Base-by-base conservation (phyloP, 768 basidiomycete species). In the Lactarius akahatsu region DNA sequence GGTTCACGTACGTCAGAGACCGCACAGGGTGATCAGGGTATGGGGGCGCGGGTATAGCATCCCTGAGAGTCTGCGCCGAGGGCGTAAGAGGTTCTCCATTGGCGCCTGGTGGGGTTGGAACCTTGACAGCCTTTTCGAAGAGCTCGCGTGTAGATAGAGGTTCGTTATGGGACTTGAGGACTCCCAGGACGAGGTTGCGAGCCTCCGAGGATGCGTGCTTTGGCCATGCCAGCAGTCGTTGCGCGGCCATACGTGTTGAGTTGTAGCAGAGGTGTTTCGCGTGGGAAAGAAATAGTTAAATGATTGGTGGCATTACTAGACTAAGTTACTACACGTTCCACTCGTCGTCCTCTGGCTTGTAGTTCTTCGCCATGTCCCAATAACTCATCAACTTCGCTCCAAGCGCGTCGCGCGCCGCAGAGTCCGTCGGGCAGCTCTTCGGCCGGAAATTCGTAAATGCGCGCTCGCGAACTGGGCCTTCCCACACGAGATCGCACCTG, bases 351-450 rank as follows among this genome's bases (percentile, higher is more conserved):
- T 91, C 89, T 5, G 86, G 83, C 75, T 86, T 91, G 86, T 88
- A 93, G 72, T 91, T 90, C 86, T 95, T 97, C 34, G 94, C 88
- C 76, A 92, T 85, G 76, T 98, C 96, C 96, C 96, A 98, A 75
- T 94, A 91, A 0, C 93, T 92, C 57, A 88, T 88, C 76, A 94
- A 75, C 81, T 88, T 94, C 65, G 85, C 83, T 1, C 96, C 96
- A 32, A 98, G 81, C 59, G 86, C 81, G 71, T 97, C 96, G 77
- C 91, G 92, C 15, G 94, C 96, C 43, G 87, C 82, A 28, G 83
- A 78, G 75, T 99, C 97, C 0, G 91, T 92, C 36, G 91, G 91
- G 71, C 91, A 92, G 62, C 82, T 86, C 79, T 85, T 89, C 40
- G 90, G 88, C 74, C 87, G 91, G 78, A 97, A 98, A 62, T 78